These are phyloP conservation scores for Micractinium conductrix DNA, from an alignment of 139 green algal species.

Conservation along the genomic window DNA sequence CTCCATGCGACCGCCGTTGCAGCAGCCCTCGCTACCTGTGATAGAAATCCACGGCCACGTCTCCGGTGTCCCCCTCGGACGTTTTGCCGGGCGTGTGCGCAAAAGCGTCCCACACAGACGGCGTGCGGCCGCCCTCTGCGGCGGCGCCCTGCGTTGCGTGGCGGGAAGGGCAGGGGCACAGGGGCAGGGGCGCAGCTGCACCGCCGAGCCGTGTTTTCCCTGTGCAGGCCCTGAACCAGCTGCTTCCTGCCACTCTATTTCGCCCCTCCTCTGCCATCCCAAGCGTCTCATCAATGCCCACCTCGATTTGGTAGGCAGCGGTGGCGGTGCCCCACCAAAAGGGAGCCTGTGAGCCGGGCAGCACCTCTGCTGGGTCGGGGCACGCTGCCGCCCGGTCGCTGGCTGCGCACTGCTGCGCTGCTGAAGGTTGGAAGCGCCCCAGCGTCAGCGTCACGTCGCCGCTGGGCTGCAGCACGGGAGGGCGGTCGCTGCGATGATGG, in stretches of 20 bases:
- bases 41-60: conserved; percentile 56
- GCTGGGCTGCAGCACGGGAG: no score
- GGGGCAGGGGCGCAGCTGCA: no score
- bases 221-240: no score
- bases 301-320: conserved; percentile 27
- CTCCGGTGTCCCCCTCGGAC: conserved; percentile 39
- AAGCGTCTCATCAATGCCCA: not conserved
- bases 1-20: no score
- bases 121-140: conserved; percentile 37
- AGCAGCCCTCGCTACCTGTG: no score
- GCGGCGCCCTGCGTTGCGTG: conserved; percentile 12
- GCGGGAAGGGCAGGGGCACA: not conserved
- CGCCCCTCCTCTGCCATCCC: not conserved
- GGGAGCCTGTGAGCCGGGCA: not conserved
- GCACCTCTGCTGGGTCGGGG: not conserved
- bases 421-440: not conserved
- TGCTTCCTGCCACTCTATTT: no score
- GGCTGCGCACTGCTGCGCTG: not conserved
- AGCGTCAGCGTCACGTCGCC: no score
- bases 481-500: no score
- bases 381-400: not conserved
- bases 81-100: conserved; percentile 43
- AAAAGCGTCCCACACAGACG: conserved; percentile 67
- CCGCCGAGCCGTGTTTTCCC: not conserved
- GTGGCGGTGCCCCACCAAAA: conserved; percentile 9